Conservation (phyloP, 139 green algal species). For the Chlamydomonas applanata region DNA sequence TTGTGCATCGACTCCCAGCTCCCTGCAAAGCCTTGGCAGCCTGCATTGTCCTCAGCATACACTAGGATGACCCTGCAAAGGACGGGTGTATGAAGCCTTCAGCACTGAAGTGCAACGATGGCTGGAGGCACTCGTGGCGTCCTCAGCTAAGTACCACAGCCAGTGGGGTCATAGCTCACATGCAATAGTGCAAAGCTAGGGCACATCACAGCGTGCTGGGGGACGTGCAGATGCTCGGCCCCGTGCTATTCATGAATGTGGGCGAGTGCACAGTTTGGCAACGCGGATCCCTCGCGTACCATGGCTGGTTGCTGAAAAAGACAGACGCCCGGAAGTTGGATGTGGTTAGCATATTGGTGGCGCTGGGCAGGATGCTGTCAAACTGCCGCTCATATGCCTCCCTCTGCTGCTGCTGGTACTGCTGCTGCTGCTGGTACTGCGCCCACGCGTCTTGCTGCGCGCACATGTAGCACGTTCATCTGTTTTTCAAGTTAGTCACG, state of each 20-base stretch:
- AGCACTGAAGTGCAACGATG: no score
- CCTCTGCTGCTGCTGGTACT: slow-evolving; percentile 19
- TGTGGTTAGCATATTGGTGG: slow-evolving; percentile 18
- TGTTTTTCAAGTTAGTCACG: no score
- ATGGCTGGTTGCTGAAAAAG: slow-evolving; percentile 5
- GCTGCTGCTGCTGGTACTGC: slow-evolving; percentile 21
- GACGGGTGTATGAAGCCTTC: no score
- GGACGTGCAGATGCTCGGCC: no score
- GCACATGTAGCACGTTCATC: no score
- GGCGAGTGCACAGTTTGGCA: no score
- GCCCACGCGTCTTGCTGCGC: neutral
- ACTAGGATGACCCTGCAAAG: slow-evolving; percentile 3
- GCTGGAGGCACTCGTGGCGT: no score
- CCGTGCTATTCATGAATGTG: no score
- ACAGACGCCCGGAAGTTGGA: slow-evolving; percentile 16
- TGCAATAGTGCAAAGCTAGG: no score
- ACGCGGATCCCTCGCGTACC: neutral
- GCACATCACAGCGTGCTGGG: no score
- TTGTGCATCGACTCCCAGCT: neutral
- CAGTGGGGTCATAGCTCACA: no score
- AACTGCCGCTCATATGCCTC: neutral
- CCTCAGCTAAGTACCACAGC: no score
- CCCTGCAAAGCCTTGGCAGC: neutral
- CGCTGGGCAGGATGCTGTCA: slow-evolving; percentile 12
- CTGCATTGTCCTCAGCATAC: slow-evolving; percentile 2